phyloP scores from a whole-genome alignment of 129 eudicot genomes.

The Centrapalus pauciflorus region DNA sequence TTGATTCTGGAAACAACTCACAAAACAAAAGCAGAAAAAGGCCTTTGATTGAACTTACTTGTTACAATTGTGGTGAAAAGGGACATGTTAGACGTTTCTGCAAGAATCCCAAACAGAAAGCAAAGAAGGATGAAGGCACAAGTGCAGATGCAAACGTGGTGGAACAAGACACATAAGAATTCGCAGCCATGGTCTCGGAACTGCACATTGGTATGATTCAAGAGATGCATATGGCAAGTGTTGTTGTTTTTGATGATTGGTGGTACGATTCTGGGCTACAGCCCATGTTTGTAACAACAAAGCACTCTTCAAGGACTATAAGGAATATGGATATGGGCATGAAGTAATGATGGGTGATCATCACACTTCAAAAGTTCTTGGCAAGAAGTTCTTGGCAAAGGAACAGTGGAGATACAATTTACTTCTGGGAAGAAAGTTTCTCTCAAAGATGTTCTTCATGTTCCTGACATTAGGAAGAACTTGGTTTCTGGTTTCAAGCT shows the following conservation, averaged over 20 bases:
- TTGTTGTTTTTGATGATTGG: background rate
- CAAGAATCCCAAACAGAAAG: background rate
- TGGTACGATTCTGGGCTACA: background rate
- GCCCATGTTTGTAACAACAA: background rate
- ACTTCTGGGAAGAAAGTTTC: slow-evolving; percentile 3
- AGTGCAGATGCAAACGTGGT: too few species aligned
- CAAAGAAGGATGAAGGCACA: too few species aligned
- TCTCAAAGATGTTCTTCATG: background rate
- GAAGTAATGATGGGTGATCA: slow-evolving; percentile 19
- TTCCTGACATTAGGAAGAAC: too few species aligned
- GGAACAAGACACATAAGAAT: too few species aligned
- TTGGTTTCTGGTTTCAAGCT: background rate
- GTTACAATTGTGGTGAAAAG: background rate
- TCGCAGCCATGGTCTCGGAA: too few species aligned
- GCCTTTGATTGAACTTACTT: background rate
- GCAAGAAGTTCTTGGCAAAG: too few species aligned
- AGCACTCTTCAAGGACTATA: background rate
- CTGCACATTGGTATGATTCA: background rate
- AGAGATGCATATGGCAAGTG: too few species aligned
- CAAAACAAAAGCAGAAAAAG: too few species aligned
- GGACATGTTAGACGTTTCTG: background rate
- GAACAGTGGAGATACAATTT: too few species aligned
- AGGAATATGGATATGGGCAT: background rate
- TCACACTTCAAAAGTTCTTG: background rate
- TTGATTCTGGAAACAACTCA: too few species aligned